Evolutionary conservation across 2,329 filamentous ascomycete genomes (phyloP).

Genomic region (Leptographium radiaticola): DNA sequence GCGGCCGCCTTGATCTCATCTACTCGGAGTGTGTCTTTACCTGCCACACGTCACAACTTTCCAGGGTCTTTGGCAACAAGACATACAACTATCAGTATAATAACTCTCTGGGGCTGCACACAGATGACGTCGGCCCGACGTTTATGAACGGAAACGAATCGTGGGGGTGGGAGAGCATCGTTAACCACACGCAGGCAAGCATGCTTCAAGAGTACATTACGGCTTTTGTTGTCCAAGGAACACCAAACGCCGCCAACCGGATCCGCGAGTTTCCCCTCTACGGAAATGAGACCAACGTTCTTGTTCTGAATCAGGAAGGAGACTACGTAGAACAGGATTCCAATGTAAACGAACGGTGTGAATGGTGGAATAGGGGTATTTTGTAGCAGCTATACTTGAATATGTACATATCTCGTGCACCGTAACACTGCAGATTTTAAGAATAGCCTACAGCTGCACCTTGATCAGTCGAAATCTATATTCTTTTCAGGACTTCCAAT

Average conservation of each 20-base stretch:
- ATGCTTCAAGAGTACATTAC: slow-evolving; percentile 1
- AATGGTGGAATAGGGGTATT: neutral
- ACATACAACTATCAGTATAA: slow-evolving; percentile 1
- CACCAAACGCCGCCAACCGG: neutral
- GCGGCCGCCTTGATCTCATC: neutral
- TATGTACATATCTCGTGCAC: no score
- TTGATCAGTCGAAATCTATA: no score
- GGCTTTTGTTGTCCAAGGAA: neutral
- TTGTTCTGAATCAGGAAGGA: neutral
- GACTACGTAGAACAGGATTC: neutral
- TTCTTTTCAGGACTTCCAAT: no score
- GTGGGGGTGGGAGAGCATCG: neutral
- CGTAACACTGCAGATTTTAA: no score
- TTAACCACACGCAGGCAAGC: neutral
- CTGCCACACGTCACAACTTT: neutral
- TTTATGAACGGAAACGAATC: slow-evolving; percentile 1
- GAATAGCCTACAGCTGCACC: no score
- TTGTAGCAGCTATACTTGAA: neutral
- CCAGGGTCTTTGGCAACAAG: neutral
- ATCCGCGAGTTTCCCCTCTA: neutral
- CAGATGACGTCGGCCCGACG: neutral
- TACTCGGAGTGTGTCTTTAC: slow-evolving; percentile 1
- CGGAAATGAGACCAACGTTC: neutral
- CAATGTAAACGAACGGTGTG: neutral
- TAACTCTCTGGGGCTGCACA: neutral